A percentile compares a stretch with the other conserved stretches of the same genome.
These are phyloP conservation scores for Colletotrichum kahawae DNA, from an alignment of 2,329 filamentous ascomycete genomes.

Conservation along the genomic window DNA sequence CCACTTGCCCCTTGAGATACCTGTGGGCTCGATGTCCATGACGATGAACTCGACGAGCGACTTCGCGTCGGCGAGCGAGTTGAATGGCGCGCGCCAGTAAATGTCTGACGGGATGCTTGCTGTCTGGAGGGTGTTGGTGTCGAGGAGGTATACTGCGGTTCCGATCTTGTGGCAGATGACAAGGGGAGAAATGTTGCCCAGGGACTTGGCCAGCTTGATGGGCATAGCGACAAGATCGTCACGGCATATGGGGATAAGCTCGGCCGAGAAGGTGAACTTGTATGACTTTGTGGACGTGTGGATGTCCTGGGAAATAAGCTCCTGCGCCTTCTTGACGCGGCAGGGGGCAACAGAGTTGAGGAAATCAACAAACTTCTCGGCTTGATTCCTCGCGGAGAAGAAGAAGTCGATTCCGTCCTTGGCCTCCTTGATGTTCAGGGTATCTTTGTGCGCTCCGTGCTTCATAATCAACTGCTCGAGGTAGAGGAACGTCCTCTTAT, in stretches of 20 bases:
- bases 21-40: constrained; percentile 88
- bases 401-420: constrained; percentile 97
- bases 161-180: constrained; percentile 83
- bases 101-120: constrained; percentile 81
- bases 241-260: constrained; percentile 94
- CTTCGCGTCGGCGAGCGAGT: constrained; percentile 79
- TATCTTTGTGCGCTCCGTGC: constrained; percentile 88
- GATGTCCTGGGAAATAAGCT: constrained; percentile 90
- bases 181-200: constrained; percentile 88
- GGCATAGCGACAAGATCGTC: constrained; percentile 96
- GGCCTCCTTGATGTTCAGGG: constrained; percentile 97
- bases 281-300: constrained; percentile 91
- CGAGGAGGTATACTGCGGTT: constrained; percentile 86
- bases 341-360: constrained; percentile 81
- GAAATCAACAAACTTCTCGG: constrained; percentile 92
- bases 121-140: constrained; percentile 89
- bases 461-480: constrained; percentile 97
- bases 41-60: constrained; percentile 92
- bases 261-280: constrained; percentile 91
- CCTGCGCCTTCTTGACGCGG: constrained; percentile 75
- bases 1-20: constrained; percentile 79
- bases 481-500: constrained; percentile 78
- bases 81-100: constrained; percentile 93
- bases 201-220: constrained; percentile 82
- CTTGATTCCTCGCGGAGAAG: constrained; percentile 87